Percentiles rank a stretch among this genome's conserved stretches.
These are phyloP conservation scores for Starmera dryadoides DNA, from an alignment of 805 yeast species.

Conservation along the genomic window DNA sequence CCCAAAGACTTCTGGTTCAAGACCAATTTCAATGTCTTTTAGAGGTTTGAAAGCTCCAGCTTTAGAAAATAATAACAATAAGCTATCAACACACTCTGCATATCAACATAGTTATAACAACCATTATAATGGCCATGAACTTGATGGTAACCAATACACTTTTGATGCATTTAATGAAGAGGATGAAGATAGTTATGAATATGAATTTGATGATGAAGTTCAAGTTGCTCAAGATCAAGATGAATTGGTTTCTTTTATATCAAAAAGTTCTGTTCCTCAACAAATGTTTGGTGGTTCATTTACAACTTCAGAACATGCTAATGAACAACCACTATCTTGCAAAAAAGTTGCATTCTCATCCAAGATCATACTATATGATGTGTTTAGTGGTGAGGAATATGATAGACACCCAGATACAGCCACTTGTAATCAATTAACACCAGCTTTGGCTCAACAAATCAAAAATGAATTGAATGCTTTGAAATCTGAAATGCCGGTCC, in stretches of 20 bases:
- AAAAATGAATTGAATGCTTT: constrained; percentile 77
- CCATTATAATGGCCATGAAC: not conserved
- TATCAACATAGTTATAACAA: not conserved
- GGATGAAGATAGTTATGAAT: not conserved
- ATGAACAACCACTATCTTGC: not conserved
- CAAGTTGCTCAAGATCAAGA: not conserved
- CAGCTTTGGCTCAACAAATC: constrained; percentile 77
- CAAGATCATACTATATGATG: constrained; percentile 75
- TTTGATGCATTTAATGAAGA: not conserved
- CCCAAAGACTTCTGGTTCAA: constrained; percentile 6
- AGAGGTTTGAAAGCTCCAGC: constrained; percentile 57
- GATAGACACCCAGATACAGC: constrained; percentile 91
- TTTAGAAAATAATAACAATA: constrained; percentile 32
- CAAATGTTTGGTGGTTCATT: not conserved
- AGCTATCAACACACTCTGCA: not conserved
- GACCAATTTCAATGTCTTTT: constrained; percentile 45
- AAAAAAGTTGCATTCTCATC: constrained; percentile 61
- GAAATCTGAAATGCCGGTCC: constrained; percentile 78
- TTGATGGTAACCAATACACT: not conserved
- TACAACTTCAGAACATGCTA: not conserved
- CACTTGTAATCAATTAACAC: constrained; percentile 87
- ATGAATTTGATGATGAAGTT: not conserved
- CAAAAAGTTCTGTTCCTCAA: not conserved
- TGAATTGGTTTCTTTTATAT: not conserved
- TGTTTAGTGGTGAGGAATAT: constrained; percentile 75